Base-by-base conservation (phyloP, 108 stramenopile species). In the Asterionellopsis glacialis region DNA sequence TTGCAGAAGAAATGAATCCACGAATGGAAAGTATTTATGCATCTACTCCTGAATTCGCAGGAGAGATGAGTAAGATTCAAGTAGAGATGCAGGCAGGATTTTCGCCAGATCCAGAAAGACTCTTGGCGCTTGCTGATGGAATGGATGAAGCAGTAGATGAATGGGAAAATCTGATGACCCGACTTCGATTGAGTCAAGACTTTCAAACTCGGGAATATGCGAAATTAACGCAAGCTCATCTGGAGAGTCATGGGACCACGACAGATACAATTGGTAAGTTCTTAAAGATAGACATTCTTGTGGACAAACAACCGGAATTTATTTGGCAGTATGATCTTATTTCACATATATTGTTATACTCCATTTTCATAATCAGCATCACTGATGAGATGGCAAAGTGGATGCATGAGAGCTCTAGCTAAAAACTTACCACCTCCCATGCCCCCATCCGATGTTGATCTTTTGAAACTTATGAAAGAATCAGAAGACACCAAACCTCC, bases 121-220 rank as follows among this genome's bases (percentile, higher is more conserved):
- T 78, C n/a, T 45, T 24, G 11, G 39, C 21, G 14, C 68, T 70
- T 12, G 72, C 77, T 14, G 43, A 49, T 25, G 64, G 63, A 19
- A 60, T 78, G 39, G 63, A 78, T 10, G 6, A 55, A 11, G 68
- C 77, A 19, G 72, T 78, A 1, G 64, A 65, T 25, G 41, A 59
- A 38, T 78, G 77, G 77, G 77, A 78, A 48, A 53, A 11, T 7
- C 47, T 69, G 14, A 21, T 69, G 23, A 40, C 55, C 5, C 22
- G 58, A 45, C 26, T 78, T 48, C 44, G 58, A 3, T 38, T 69
- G 7, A 68, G 59, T 23, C 18, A 33, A 24, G 77, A 78, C 41
- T 78, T 78, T 70, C 67, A 70, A 45, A 70, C 68, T 42, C 48
- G 51, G 33, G 77, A 78, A 54, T 78, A 73, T 55, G 69, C 67